phyloP scores from a whole-genome alignment of 192 early-diverging fungal genomes.

The Coemansia sp. region DNA sequence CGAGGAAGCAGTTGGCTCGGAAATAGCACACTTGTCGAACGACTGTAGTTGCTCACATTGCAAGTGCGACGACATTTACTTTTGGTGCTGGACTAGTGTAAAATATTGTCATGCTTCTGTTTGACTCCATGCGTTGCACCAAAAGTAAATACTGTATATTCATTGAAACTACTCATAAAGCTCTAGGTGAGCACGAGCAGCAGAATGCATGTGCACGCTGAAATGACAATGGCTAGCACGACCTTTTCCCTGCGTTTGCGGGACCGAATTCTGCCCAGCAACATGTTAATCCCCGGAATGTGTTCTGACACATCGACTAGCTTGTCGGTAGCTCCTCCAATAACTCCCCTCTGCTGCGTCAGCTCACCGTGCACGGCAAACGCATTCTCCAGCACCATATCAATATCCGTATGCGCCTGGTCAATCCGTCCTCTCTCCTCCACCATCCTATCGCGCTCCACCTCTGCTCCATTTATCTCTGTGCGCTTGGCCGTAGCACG shows the following conservation, averaged over 20 bases:
- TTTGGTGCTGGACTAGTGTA: too few relatives aligned
- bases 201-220: conserved; percentile 43
- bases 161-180: background rate
- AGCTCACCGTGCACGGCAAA: conserved; percentile 49
- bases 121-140: too few relatives aligned
- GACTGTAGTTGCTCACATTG: too few relatives aligned
- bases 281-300: conserved; percentile 51
- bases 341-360: conserved; percentile 34
- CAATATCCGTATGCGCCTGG: conserved; percentile 51
- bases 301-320: conserved; percentile 45
- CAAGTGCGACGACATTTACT: too few relatives aligned
- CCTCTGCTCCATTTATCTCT: conserved; percentile 22
- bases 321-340: conserved; percentile 23
- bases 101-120: too few relatives aligned
- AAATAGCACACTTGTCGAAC: background rate
- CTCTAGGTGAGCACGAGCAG: conserved; percentile 22
- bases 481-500: conserved; percentile 30
- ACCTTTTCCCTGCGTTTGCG: conserved; percentile 54
- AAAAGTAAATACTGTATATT: background rate
- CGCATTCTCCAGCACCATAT: conserved; percentile 52
- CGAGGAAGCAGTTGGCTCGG: background rate
- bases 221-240: conserved; percentile 39
- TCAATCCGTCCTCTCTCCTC: conserved; percentile 43
- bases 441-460: conserved; percentile 41
- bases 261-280: conserved; percentile 50